A percentile compares a stretch with the other conserved stretches of the same genome.
Conservation (phyloP, 139 green algal genomes). For the Tetradesmus lagerheimii region DNA sequence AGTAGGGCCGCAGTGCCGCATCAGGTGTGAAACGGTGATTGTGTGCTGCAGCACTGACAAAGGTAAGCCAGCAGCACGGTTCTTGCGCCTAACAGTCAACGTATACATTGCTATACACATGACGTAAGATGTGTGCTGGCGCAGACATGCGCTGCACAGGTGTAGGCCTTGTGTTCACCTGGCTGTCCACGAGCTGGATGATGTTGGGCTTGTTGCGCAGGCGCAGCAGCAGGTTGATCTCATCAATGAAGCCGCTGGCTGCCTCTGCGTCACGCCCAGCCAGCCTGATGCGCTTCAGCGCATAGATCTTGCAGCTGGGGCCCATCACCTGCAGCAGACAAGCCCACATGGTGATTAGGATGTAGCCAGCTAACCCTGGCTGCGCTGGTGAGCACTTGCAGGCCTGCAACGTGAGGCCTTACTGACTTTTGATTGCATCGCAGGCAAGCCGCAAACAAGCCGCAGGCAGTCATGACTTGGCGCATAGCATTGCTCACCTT, state of each 20-base stretch:
- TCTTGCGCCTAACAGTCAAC: neutral
- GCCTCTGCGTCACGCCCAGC: conserved; percentile 77
- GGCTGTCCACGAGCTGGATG: conserved; percentile 94
- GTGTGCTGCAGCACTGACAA: too few relatives aligned
- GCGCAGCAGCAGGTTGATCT: conserved; percentile 91
- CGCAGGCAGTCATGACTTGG: neutral
- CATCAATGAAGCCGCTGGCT: conserved; percentile 93
- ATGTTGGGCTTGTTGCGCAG: conserved; percentile 91
- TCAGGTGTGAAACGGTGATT: too few relatives aligned
- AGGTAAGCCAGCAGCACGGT: neutral
- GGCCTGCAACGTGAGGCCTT: too few relatives aligned
- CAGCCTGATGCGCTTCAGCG: conserved; percentile 95
- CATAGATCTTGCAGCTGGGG: conserved; percentile 92
- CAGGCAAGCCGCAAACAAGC: neutral
- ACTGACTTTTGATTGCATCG: too few relatives aligned
- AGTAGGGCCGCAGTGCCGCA: too few relatives aligned
- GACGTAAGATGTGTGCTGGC: conserved; percentile 48
- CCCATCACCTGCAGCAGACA: conserved; percentile 84
- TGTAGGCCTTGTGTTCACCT: conserved; percentile 70
- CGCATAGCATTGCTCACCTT: conserved; percentile 66
- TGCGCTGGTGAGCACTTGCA: too few relatives aligned
- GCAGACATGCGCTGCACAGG: conserved; percentile 96
- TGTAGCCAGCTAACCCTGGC: too few relatives aligned
- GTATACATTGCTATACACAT: too few relatives aligned
- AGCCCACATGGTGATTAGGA: too few relatives aligned